These are phyloP conservation scores for Lentithecium fluviatile DNA, from an alignment of 495 filamentous ascomycete genomes.

Conservation along the genomic window DNA sequence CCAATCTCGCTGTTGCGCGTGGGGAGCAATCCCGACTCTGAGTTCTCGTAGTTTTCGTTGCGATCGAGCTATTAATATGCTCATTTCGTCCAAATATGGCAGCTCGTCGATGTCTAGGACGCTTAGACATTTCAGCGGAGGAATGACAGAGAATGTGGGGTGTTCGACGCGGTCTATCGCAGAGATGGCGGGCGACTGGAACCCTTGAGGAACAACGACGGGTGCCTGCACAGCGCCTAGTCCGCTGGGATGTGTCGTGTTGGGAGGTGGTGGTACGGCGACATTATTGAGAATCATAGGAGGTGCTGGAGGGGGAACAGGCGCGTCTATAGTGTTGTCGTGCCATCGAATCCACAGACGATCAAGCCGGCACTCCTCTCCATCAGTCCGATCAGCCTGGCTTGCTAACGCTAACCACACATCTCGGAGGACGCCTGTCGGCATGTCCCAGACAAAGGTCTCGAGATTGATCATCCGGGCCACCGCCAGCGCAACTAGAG, in stretches of 20 bases:
- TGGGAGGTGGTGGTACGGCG: slow-evolving; percentile 31
- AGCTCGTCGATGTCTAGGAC: slow-evolving; percentile 89
- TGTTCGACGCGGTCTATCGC: slow-evolving; percentile 64
- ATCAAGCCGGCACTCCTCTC: slow-evolving; percentile 66
- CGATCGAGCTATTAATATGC: slow-evolving; percentile 73
- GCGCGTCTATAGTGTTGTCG: slow-evolving; percentile 59
- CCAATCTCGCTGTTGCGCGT: slow-evolving; percentile 58
- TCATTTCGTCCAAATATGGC: slow-evolving; percentile 86
- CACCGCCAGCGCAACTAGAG: slow-evolving; percentile 80
- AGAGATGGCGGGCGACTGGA: slow-evolving; percentile 41
- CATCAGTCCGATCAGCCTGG: slow-evolving; percentile 60
- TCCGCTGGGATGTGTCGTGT: slow-evolving; percentile 29
- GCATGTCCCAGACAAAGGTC: slow-evolving; percentile 95
- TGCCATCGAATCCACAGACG: slow-evolving; percentile 89
- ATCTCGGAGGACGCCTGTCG: slow-evolving; percentile 82
- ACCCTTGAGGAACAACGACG: slow-evolving; percentile 17
- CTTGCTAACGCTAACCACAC: slow-evolving; percentile 83
- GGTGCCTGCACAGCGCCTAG: slow-evolving; percentile 23
- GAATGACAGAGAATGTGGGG: slow-evolving; percentile 82
- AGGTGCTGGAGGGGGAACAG: slow-evolving; percentile 38
- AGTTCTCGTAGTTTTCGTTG: slow-evolving; percentile 68
- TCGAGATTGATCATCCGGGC: slow-evolving; percentile 87
- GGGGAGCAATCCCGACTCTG: slow-evolving; percentile 71
- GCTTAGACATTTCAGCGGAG: slow-evolving; percentile 73
- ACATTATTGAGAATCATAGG: slow-evolving; percentile 41